Conservation (phyloP, 768 basidiomycete species). For the Rubroboletus satanas region DNA sequence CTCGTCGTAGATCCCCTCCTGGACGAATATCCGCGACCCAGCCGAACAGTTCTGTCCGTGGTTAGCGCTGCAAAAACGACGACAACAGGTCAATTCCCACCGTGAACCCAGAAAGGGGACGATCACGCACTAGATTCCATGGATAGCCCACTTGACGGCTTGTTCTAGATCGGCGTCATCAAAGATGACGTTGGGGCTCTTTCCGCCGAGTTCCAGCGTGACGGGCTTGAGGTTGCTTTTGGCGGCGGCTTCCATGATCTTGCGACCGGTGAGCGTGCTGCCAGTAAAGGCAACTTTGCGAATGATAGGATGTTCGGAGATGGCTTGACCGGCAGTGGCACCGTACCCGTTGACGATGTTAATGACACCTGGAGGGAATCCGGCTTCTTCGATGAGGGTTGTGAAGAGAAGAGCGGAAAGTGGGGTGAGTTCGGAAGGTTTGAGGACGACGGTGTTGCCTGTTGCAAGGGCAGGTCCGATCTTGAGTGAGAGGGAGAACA, state of each 20-base stretch:
- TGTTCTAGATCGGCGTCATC: slow-evolving; percentile 12
- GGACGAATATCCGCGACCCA: slow-evolving; percentile 11
- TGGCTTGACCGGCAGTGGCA: slow-evolving; percentile 7
- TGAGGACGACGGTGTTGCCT: slow-evolving; percentile 8
- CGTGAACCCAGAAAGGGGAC: neutral
- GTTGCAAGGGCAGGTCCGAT: slow-evolving; percentile 11
- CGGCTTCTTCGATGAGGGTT: slow-evolving; percentile 3
- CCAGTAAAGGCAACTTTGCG: slow-evolving; percentile 10
- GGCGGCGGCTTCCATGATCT: slow-evolving; percentile 11
- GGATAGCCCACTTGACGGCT: slow-evolving; percentile 10
- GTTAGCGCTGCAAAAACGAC: neutral
- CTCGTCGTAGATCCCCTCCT: slow-evolving; percentile 1
- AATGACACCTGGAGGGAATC: slow-evolving; percentile 8
- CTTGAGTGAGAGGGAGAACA: slow-evolving; percentile 8
- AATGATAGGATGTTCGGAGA: slow-evolving; percentile 5
- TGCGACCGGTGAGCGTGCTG: slow-evolving; percentile 9
- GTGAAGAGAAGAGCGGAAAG: slow-evolving; percentile 7
- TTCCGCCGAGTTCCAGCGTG: slow-evolving; percentile 11
- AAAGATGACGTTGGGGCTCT: slow-evolving; percentile 11
- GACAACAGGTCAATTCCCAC: neutral
- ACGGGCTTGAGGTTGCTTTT: slow-evolving; percentile 12
- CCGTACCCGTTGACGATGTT: slow-evolving; percentile 8
- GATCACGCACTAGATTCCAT: slow-evolving; percentile 8
- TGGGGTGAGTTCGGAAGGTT: slow-evolving; percentile 11
- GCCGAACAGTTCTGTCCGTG: slow-evolving; percentile 10